A percentile compares a stretch with the other conserved stretches of the same genome.
These are phyloP conservation scores for Penicillium hordei DNA, from an alignment of 2,329 filamentous ascomycete genomes.

Conservation along the genomic window DNA sequence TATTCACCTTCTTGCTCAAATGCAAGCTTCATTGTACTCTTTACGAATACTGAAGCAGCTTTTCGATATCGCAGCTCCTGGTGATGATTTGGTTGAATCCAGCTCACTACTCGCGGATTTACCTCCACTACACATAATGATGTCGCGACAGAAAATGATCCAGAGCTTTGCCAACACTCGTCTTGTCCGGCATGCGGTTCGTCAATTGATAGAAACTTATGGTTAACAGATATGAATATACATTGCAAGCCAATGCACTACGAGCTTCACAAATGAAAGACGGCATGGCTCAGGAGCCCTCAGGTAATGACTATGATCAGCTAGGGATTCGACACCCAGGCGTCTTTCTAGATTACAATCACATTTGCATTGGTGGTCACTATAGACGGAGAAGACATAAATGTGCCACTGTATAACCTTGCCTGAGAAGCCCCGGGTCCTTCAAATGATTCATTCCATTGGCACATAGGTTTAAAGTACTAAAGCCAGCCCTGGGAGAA, in stretches of 20 bases:
- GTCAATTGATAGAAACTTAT: slow-evolving; percentile 15
- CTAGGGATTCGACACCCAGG: background rate
- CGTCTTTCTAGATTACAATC: background rate
- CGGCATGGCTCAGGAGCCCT: background rate
- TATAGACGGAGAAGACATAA: background rate
- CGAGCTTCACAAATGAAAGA: background rate
- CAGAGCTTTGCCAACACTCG: slow-evolving; percentile 9
- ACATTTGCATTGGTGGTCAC: background rate
- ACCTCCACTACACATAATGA: slow-evolving; percentile 34
- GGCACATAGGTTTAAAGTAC: background rate
- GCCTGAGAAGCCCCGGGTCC: background rate
- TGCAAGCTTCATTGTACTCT: slow-evolving; percentile 63
- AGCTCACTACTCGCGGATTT: slow-evolving; percentile 26
- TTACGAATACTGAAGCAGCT: slow-evolving; percentile 60
- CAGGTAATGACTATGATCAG: background rate
- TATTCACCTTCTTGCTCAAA: slow-evolving; percentile 62
- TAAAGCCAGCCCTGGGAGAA: background rate
- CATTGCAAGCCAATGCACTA: background rate
- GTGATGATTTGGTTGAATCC: slow-evolving; percentile 13
- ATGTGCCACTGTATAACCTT: background rate
- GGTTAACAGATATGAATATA: slow-evolving; percentile 8
- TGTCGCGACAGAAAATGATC: slow-evolving; percentile 25
- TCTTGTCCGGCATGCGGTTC: slow-evolving; percentile 10
- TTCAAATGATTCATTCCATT: background rate
- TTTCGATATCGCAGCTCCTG: slow-evolving; percentile 36